These are phyloP conservation scores for Stagonosporopsis rhizophila DNA, from an alignment of 2,329 filamentous ascomycete genomes.

Conservation along the genomic window DNA sequence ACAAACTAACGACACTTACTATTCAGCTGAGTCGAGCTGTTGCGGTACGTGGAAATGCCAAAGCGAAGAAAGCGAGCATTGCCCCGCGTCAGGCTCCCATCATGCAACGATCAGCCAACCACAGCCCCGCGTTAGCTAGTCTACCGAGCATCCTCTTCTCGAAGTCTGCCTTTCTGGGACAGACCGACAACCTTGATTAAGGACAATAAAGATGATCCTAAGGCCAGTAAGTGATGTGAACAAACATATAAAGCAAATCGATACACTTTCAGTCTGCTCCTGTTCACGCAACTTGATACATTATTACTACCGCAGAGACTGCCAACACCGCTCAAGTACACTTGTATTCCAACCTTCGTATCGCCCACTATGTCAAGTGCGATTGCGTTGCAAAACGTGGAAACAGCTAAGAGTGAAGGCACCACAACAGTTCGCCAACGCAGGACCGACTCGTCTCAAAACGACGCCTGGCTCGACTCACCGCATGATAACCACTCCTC, in stretches of 20 bases:
- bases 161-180: not conserved
- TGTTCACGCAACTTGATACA: not conserved
- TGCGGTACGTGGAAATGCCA: not conserved
- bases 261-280: not conserved
- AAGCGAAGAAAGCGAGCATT: conserved; percentile 2
- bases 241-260: not conserved
- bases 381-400: not conserved
- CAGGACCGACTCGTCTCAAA: not conserved
- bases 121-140: not conserved
- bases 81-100: not conserved
- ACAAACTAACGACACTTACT: too few species aligned
- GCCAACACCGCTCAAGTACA: not conserved
- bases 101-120: not conserved
- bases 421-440: not conserved
- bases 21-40: not conserved
- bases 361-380: not conserved
- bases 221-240: not conserved
- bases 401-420: not conserved
- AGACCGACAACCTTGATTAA: not conserved
- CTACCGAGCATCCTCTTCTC: not conserved
- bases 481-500: not conserved
- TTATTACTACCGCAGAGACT: not conserved
- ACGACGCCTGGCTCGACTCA: not conserved
- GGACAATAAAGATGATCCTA: not conserved
- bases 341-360: not conserved